Conservation (phyloP, 2,329 filamentous ascomycete genomes). For the Botryosphaeria dothidea region DNA sequence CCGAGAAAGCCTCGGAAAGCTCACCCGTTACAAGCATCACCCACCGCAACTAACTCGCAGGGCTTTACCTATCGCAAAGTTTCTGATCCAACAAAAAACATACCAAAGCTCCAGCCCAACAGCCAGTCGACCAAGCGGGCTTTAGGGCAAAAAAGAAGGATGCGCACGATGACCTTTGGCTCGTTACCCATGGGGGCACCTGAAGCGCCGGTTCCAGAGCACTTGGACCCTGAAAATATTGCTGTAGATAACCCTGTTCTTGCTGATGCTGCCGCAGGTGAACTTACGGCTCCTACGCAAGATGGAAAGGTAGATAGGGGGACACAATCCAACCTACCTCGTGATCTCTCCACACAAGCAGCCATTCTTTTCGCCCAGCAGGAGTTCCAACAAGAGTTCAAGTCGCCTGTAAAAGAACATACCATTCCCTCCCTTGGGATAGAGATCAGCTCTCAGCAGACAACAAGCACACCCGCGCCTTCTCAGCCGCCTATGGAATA, state of each 20-base stretch:
- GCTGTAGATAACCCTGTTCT: background rate
- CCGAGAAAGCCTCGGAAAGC: background rate
- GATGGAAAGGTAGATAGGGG: background rate
- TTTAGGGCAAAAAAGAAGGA: background rate
- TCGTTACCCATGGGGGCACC: background rate
- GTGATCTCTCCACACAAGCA: constrained; percentile 37
- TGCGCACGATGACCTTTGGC: constrained; percentile 29
- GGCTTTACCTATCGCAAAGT: constrained; percentile 32
- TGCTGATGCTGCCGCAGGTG: background rate
- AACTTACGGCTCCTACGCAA: too few relatives aligned
- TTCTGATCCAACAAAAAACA: background rate
- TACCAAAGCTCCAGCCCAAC: background rate
- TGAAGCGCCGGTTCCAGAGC: background rate
- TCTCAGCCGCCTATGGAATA: background rate
- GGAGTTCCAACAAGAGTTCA: constrained; percentile 34
- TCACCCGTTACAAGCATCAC: constrained; percentile 28
- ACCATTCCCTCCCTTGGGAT: background rate
- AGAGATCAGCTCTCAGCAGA: background rate
- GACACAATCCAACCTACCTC: background rate
- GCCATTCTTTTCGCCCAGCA: constrained; percentile 36
- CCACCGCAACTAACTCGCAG: constrained; percentile 27
- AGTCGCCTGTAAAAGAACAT: background rate
- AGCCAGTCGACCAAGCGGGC: background rate
- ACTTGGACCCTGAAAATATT: background rate
- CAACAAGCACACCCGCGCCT: background rate